Base-by-base conservation (phyloP, 345 rosid species). In the Salix caprea region DNA sequence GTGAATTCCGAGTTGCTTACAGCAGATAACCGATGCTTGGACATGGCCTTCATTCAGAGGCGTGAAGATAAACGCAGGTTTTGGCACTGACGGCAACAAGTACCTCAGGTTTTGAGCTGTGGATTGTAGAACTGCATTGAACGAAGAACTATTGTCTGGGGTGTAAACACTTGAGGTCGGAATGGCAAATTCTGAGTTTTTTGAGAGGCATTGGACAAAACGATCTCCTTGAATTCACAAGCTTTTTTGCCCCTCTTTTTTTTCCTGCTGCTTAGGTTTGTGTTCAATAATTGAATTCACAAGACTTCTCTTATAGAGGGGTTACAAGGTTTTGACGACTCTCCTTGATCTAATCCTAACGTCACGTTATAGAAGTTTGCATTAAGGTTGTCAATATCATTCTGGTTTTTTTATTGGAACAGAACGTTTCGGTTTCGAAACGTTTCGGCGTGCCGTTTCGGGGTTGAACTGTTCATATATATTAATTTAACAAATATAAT, bases 41-140 rank as follows among this genome's bases (percentile, higher is more conserved):
- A 81, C 28, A 37, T 81, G 84, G 61, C 80, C 62, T 73, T 76
- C 84, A 12, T 60, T 73, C 24, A 69, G 32, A 14, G 84, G 84
- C 1, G 84, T 81, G 80, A 81, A 81, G 44, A 81, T 81, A 67
- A 77, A 76, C 15, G 36, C 61, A 18, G 84, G 84, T 40, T 81
- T 81, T 1, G 77, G 74, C 7, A 70, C 84, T 6, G 80, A 73
- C 39, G 84, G 80, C 19, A 73, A 18, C n/a, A 73, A 32, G 71
- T 68, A 81, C 5, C 84, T 54, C 34, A 81, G 80, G 70, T 81
- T 81, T 10, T 77, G 80, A 67, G 84, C 84, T 0, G 84, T 15
- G 23, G 84, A 81, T 16, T 50, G 65, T 18, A 81, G 34, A 26
- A 62, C 14, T 8, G 80, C 26, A 34, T 60, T 16, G 80, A 81